Percentiles rank a stretch among this genome's conserved stretches.
These are phyloP conservation scores for Gossypium turneri DNA, from an alignment of 345 rosid species.

Conservation along the genomic window DNA sequence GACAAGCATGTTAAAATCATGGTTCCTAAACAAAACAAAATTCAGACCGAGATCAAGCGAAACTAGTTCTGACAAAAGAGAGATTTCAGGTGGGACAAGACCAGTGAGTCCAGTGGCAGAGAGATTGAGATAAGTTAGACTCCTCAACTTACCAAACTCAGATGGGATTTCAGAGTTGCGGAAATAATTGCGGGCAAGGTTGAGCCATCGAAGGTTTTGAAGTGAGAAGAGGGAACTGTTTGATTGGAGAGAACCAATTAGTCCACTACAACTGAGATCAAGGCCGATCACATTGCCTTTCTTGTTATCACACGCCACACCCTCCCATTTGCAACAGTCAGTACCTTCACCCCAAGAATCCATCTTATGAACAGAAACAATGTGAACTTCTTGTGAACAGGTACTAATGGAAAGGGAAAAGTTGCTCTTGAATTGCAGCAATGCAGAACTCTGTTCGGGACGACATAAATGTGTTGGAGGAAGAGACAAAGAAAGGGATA, in stretches of 20 bases:
- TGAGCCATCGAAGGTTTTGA: constrained; percentile 17
- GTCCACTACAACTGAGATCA: constrained; percentile 9
- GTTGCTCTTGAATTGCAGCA: too few relatives aligned
- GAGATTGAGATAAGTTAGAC: constrained; percentile 24
- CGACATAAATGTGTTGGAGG: too few relatives aligned
- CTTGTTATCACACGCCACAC: neutral
- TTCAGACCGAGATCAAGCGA: neutral
- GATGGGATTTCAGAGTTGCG: constrained; percentile 6
- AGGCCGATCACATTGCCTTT: neutral
- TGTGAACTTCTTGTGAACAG: too few relatives aligned
- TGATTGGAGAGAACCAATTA: neutral
- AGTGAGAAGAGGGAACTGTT: constrained; percentile 27
- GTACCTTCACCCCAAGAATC: neutral
- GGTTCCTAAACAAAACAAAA: neutral
- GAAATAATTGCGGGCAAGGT: neutral
- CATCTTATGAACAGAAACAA: neutral
- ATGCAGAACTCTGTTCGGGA: too few relatives aligned
- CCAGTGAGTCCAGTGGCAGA: constrained; percentile 1
- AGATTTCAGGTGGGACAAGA: constrained; percentile 16
- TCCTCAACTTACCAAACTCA: neutral
- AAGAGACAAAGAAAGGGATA: too few relatives aligned
- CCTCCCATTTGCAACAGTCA: neutral
- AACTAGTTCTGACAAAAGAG: neutral
- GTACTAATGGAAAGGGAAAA: too few relatives aligned
- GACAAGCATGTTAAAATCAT: too few relatives aligned